Evolutionary conservation across 176 grass and related monocot genomes (phyloP).

Genomic region (Panicum miliaceum): DNA sequence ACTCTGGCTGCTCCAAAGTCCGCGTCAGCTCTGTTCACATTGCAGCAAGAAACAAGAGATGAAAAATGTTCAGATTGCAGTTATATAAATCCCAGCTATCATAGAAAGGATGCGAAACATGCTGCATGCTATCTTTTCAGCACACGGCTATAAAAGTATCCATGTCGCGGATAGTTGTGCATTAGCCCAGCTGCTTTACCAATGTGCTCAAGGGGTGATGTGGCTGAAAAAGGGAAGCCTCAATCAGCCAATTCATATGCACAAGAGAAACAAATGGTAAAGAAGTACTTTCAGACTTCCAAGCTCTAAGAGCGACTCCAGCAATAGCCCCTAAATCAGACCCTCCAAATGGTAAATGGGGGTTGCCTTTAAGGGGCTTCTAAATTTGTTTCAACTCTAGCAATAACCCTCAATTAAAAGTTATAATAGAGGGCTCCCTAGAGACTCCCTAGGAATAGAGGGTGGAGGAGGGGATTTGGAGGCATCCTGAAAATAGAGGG

Average conservation of each 20-base stretch:
- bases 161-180: background rate
- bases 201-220: no score
- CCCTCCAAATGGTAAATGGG: no score
- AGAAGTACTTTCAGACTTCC: background rate
- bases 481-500: no score
- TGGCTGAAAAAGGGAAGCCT: background rate
- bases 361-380: no score
- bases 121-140: background rate
- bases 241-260: background rate
- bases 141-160: background rate
- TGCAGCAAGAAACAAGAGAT: constrained; percentile 28
- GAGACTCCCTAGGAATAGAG: no score
- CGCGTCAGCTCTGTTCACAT: constrained; percentile 61
- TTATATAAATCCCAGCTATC: background rate
- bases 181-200: no score
- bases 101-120: background rate
- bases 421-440: no score
- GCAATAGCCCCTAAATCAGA: no score
- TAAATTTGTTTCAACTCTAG: no score
- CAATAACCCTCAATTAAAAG: no score
- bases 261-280: background rate
- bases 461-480: no score
- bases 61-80: background rate
- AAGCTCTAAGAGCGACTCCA: no score
- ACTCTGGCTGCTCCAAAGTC: constrained; percentile 83